These are phyloP conservation scores for Stagonosporopsis rhizophila DNA, from an alignment of 2,329 filamentous ascomycete species.

Conservation along the genomic window DNA sequence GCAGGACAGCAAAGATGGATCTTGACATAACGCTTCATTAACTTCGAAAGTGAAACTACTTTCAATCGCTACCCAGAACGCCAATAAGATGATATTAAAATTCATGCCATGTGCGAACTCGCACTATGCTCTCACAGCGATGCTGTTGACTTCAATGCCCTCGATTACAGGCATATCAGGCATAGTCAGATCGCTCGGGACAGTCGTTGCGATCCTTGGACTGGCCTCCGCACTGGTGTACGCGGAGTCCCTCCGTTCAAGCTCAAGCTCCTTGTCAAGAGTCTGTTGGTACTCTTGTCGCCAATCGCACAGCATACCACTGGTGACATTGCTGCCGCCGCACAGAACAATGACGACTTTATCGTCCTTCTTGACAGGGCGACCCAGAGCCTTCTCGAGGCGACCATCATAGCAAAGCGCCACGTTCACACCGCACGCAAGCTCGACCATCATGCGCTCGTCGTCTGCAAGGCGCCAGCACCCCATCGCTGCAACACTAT, in stretches of 20 bases:
- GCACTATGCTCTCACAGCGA: constrained; percentile 6
- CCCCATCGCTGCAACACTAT: constrained; percentile 80
- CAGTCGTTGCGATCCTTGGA: constrained; percentile 3
- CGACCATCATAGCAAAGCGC: constrained; percentile 70
- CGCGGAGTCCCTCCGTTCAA: constrained; percentile 26
- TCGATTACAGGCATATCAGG: constrained; percentile 13
- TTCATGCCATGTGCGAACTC: neutral
- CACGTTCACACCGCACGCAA: constrained; percentile 82
- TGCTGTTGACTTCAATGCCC: constrained; percentile 9
- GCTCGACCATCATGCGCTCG: constrained; percentile 80
- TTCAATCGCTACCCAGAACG: constrained; percentile 13
- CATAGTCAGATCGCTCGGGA: constrained; percentile 12
- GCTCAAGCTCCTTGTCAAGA: constrained; percentile 26
- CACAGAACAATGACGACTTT: constrained; percentile 87
- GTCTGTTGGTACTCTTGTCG: constrained; percentile 49
- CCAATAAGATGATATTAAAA: neutral
- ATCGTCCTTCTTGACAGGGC: constrained; percentile 68
- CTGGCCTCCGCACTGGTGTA: constrained; percentile 18
- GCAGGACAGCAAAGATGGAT: neutral
- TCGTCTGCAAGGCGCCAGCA: constrained; percentile 82
- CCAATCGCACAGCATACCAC: constrained; percentile 60
- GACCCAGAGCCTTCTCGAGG: constrained; percentile 65
- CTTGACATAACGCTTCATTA: neutral
- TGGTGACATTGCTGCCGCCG: constrained; percentile 65
- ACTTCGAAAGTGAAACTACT: neutral